Evolutionary conservation across 768 basidiomycete genomes (phyloP), one percentile per base, ranked within the genome.

Genomic region (Psilocybe cyanescens): DNA sequence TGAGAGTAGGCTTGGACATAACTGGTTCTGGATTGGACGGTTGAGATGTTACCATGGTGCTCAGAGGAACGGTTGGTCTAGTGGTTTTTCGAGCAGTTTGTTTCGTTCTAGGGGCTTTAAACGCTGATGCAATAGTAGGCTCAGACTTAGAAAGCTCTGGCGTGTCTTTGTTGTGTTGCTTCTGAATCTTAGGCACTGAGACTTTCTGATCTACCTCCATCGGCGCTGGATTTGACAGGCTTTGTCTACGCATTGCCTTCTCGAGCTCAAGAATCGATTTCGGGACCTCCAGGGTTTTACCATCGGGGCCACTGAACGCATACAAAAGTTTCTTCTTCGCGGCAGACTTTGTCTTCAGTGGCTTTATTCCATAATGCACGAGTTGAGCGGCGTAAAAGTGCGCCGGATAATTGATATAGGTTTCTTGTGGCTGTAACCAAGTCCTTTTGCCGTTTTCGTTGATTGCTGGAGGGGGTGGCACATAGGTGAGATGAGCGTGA

Each of bases 331-430:
- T 57, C 54, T 68, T 69, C 61, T 72, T 74, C 30, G 72, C 71
- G 1, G 67, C 48, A 3, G 66, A 67, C 50, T 65, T 66, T 12
- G 67, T 68, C 64, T 71, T 73, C n/a, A 62, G 62, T 30, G 61
- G 60, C 57, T 68, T 67, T 12, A 74, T 59, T 4, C 72, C 73
- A 54, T 75, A 71, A 53, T 73, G 72, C 12, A 69, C 12, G 14
- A 72, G 64, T 51, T 75, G 73, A 8, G 68, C 69, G 44, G 58
- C 24, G 52, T 74, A 74, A 49, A 72, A 74, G 31, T 70, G 65
- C 3, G 51, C 65, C 11, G 62, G 59, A 9, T 53, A 55, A 46
- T 73, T 72, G 47, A 65, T 62, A 56, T 68, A 67, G 1, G 64
- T 55, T 12, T 29, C 41, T 2, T 54, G 41, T 5, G 67, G 69